Base-by-base conservation (phyloP, 495 filamentous ascomycete species). In the Aspergillus affinis region DNA sequence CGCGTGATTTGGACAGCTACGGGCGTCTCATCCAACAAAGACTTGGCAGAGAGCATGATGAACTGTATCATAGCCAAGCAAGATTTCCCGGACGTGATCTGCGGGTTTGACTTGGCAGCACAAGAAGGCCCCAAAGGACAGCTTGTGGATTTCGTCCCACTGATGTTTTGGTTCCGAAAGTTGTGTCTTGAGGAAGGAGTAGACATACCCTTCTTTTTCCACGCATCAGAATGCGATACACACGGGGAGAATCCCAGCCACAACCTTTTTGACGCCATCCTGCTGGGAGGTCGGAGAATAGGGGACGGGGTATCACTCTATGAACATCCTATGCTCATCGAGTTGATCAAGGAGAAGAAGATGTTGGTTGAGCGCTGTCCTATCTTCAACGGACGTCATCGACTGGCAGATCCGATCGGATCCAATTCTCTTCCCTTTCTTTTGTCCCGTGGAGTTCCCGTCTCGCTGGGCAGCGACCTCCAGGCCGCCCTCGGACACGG, bases 181-280 rank as follows among this genome's bases (percentile, higher is more conserved):
- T 82, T 84, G 54, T 97, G 93, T 69, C 82, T 82, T 12, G 83
- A 90, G 65, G 86, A 91, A 68, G 86, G 81, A 8, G 81, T 96
- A 29, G 84, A 94, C 21, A 88, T 98, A n/a, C 94, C 94, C 3
- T 95, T 96, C 75, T 94, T 93, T 78, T 93, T 98, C 72, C 92
- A 96, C 66, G 94, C 93, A 3, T 94, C 93, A 29, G 92, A 96
- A 70, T 87, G 82, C 45, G 82, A 93, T 0, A 90, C 90, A 17
- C 88, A 92, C 62, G 92, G 90, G 15, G 86, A 84, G 64, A 78
- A 76, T 21, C 85, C 87, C 0, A 92, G 97, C 60, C 78, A 90
- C 61, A 96, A 97, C 65, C 82, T 97, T 3, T 96, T 93, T 72
- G 93, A 97, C 71, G 92, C 91, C 0, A 80, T 98, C 9, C 78